Base-by-base conservation (phyloP, 1,284 basidiomycete species). In the Tilletia caries region DNA sequence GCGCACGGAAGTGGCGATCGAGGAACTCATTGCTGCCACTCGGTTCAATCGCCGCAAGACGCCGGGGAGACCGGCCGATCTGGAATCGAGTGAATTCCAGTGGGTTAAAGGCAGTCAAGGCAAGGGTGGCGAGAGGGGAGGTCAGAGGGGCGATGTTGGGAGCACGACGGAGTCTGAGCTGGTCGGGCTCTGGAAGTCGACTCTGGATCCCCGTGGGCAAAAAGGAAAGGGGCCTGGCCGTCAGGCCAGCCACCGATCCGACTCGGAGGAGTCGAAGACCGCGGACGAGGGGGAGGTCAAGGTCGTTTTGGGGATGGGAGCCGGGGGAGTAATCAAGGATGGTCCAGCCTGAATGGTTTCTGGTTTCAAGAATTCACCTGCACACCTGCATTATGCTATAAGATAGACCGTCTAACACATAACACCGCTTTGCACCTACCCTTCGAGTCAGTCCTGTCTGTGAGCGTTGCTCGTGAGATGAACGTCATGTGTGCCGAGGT, bases 1-100 rank as follows among this genome's bases (percentile, higher is more conserved):
- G n/a, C 85, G 89, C 41, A 86, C 89, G 3, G 92, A 96, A 84
- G 80, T 82, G 33, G 89, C 87, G 13, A 87, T 95, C 78, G 89
- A 92, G 54, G 82, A 79, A 23, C 75, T 79, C 10, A 73, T 84
- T 2, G 77, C 79, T 25, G 81, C 79, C 4, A 83, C 84, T 37
- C 68, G 79, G 58, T 80, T 80, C 64, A 41, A 15, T 15, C 37
- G 15, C 15, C 37, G 37, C 10, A 41, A 41, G 15, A 1, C 37
- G 37, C 8, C 48, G 48, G 25, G 48, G n/a, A 27, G 6, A 20
- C 6, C 8, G 48, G 48, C 8, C n/a, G 25, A n/a, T 23, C 48
- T n/a, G 25, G 48, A 27, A 50, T 8, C 48, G 48, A 50, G 25
- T n/a, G n/a, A n/a, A 20, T 8, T 8, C 10, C 48, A 50, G 8